phyloP scores from a whole-genome alignment of 2,329 filamentous ascomycete species.

The Beauveria varroae region DNA sequence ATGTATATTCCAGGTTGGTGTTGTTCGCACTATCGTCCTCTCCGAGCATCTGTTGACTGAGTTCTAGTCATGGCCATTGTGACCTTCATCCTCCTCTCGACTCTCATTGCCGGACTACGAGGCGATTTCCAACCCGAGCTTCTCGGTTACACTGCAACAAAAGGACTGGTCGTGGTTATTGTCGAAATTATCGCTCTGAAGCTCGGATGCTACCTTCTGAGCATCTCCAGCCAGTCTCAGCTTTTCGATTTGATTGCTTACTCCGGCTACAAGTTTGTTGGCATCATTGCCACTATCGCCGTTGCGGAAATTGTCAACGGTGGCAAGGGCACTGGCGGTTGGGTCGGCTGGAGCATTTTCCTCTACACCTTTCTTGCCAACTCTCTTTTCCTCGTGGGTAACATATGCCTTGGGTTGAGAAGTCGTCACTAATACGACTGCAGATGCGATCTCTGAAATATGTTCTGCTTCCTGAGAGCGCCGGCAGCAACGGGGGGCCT shows the following conservation, averaged over 20 bases:
- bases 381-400: slow-evolving; percentile 81
- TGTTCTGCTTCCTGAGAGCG: slow-evolving; percentile 81
- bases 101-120: slow-evolving; percentile 78
- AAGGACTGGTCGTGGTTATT: slow-evolving; percentile 72
- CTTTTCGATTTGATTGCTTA: slow-evolving; percentile 92
- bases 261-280: slow-evolving; percentile 97
- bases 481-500: slow-evolving; percentile 55
- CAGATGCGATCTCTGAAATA: slow-evolving; percentile 93
- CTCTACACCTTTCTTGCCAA: slow-evolving; percentile 89
- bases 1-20: slow-evolving; percentile 82
- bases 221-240: slow-evolving; percentile 89
- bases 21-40: background rate
- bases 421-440: background rate
- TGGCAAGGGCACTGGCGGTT: slow-evolving; percentile 75
- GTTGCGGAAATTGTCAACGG: slow-evolving; percentile 70
- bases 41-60: background rate
- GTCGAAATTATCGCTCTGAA: slow-evolving; percentile 88
- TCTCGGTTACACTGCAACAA: slow-evolving; percentile 79
- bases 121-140: slow-evolving; percentile 93
- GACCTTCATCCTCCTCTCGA: slow-evolving; percentile 92
- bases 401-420: background rate
- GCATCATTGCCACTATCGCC: slow-evolving; percentile 82
- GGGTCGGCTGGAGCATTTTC: slow-evolving; percentile 84
- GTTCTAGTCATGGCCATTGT: slow-evolving; percentile 82
- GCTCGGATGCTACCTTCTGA: slow-evolving; percentile 85